Base-by-base conservation (phyloP, 2,329 filamentous ascomycete genomes). In the Trichoderma semiorbis region DNA sequence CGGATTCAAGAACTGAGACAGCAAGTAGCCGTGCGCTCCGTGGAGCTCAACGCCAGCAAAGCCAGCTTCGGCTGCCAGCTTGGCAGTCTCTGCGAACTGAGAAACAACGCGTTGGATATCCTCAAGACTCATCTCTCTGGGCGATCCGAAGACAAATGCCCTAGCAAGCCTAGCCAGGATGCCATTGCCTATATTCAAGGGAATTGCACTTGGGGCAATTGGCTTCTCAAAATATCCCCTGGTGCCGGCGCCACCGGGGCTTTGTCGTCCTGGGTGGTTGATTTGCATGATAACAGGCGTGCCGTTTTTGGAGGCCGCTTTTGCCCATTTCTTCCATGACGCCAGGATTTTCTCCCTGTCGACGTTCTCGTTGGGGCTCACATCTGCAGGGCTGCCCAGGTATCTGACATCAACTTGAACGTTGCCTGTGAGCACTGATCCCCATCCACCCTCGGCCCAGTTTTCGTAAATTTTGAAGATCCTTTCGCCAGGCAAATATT, bases 401-500 rank as follows among this genome's bases (percentile, higher is more conserved):
- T 84, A 81, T 0, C 72, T 72, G 0, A 76, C 73, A 50, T 85
- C 82, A 3, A 87, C 79, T 47, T 83, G 79, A 1, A 87, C 83
- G 69, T 86, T 85, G 72, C 85, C 84, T 0, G 86, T 87, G n/a
- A 88, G 66, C 14, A 88, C 74, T 74, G 87, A 77, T 1, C 86
- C 87, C 85, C 85, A 88, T n/a, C 82, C 83, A 3, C 85, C 86
- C 10, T 84, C 78, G 0, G 84, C 84, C 89, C 88, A 91, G 74
- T 79, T 76, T 2, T 80, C 78, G 74, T 91, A 91, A 0, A 85
- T 80, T 3, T 83, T 77, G 3, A 79, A 62, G 16, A 87, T 80
- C 2, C 80, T 77, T 7, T 83, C 75, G 14, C 81, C 82, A 0
- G 87, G 87, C 1, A 84, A 80, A 32, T 84, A 73, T 70, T 85